Evolutionary conservation across 1,139 yeast species (phyloP), one percentile per base, ranked within the genome.

Genomic region (Candida buenavistaensis): DNA sequence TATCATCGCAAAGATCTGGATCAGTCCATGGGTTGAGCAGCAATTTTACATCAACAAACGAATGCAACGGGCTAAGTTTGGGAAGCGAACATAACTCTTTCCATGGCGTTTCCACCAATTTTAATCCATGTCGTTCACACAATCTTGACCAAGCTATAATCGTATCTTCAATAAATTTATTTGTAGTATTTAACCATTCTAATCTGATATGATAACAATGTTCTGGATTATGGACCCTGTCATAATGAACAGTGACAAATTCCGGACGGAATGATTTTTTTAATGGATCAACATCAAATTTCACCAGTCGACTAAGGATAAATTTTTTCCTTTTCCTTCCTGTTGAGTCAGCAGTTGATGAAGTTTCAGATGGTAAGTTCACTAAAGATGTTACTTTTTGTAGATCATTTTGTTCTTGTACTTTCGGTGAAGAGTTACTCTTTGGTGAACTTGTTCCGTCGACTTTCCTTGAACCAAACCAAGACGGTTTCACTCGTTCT

Each of bases 101-200:
- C 82, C 96, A 86, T 0, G 97, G 97, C 0, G 92, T 81, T 52
- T 92, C 97, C n/a, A 88, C 95, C 35, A 94, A 64, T 39, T 78
- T 78, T 45, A 90, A 68, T 0, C 97, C 98, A 54, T 87, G 89
- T 35, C 94, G 61, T 43, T 87, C 95, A 49, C 96, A 88, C 28
- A 82, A 66, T 39, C 96, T 72, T 0, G 89, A 77, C 85, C 97
- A 83, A 34, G 78, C 77, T 26, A 74, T 81, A 20, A 94, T 74
- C n/a, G 88, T 70, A 48, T 92, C 97, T 47, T 94, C 98, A 38
- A 94, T 82, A 32, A 92, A 72, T 51, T 83, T 85, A 1, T 95
- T 85, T 0, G 97, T 88, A 0, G 96, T 82, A 41, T 86, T 87
- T 24, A 92, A 64, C 98, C 99, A 94, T 57, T 92, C 97, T 19